Evolutionary conservation across 192 early-diverging fungal genomes (phyloP), one percentile per base, ranked within the genome.

Genomic region (Backusella luteola): DNA sequence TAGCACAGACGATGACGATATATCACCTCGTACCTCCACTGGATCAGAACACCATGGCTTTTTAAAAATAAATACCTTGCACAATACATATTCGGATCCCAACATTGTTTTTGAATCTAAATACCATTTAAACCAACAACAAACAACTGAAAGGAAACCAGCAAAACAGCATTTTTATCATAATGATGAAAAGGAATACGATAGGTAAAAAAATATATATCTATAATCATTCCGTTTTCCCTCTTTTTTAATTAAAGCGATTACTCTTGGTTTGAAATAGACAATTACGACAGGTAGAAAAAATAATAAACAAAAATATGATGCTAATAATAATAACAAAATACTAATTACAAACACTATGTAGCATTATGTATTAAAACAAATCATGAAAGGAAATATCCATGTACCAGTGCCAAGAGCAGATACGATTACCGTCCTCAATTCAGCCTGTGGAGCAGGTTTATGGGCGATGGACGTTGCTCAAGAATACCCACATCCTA

Each of bases 341-440:
- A 63, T 23, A 63, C 56, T 63, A 63, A 63, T 26, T 29, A 63
- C 12, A 63, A 29, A 7, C 9, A 14, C 9, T 12, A 29, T 63
- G 32, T 69, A 79, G 78, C 78, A 79, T 70, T 79, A 79, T 75
- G 78, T 79, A 17, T 42, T 79, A 23, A 79, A 79, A 56, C 78
- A 75, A 38, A 52, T 74, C 19, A 59, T 79, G 15, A 67, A 36
- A 21, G 73, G 59, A 6, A 79, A 73, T 23, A 68, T 42, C 11
- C 41, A 74, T 21, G 35, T 71, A 32, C 32, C 35, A 32, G 19
- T 79, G 11, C 0, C 42, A 49, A 32, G 17, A 36, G 34, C 35
- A 8, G 17, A 73, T 9, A 67, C 53, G 17, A 44, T 12, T 1
- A 73, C 19, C n/a, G 66, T 79, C 1, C 23, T 79, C 2, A 73